Conservation (phyloP, 768 basidiomycete species). For the Suillus clintonianus region DNA sequence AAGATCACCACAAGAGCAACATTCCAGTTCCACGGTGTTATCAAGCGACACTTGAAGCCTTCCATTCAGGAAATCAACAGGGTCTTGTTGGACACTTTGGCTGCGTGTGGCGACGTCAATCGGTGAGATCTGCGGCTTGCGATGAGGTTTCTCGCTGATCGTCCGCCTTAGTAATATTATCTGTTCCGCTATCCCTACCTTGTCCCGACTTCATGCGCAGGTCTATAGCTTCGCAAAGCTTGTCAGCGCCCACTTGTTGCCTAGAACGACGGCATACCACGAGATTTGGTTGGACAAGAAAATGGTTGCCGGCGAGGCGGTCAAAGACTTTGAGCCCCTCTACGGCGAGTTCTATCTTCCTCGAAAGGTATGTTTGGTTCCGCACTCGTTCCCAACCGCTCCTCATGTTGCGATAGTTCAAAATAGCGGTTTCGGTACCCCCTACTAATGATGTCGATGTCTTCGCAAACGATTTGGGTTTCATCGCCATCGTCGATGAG, state of each 20-base stretch:
- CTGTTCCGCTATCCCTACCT: conserved; percentile 86
- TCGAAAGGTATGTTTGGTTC: conserved; percentile 65
- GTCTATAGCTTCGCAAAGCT: conserved; percentile 83
- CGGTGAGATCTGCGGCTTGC: conserved; percentile 46
- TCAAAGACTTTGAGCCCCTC: conserved; percentile 95
- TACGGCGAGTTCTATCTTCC: conserved; percentile 98
- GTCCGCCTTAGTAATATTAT: conserved; percentile 70
- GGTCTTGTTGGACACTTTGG: conserved; percentile 88
- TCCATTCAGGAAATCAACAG: conserved; percentile 97
- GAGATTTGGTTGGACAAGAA: conserved; percentile 99
- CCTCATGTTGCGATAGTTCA: conserved; percentile 63
- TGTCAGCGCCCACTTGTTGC: conserved; percentile 85
- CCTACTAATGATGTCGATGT: conserved; percentile 96
- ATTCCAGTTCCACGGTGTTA: conserved; percentile 99
- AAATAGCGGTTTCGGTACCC: conserved; percentile 94
- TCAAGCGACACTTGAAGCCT: conserved; percentile 94
- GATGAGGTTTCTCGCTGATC: conserved; percentile 8
- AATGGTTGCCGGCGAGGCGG: conserved; percentile 88
- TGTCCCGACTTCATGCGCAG: conserved; percentile 83
- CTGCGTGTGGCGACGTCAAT: conserved; percentile 98
- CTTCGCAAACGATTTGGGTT: conserved; percentile 94
- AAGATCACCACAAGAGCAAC: conserved; percentile 98
- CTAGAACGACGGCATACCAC: conserved; percentile 91
- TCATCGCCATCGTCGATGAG: conserved; percentile 87
- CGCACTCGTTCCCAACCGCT: neutral